A percentile compares a stretch with the other conserved stretches of the same genome.
Conservation (phyloP, 768 basidiomycete genomes). For the Suillus cothurnatus region DNA sequence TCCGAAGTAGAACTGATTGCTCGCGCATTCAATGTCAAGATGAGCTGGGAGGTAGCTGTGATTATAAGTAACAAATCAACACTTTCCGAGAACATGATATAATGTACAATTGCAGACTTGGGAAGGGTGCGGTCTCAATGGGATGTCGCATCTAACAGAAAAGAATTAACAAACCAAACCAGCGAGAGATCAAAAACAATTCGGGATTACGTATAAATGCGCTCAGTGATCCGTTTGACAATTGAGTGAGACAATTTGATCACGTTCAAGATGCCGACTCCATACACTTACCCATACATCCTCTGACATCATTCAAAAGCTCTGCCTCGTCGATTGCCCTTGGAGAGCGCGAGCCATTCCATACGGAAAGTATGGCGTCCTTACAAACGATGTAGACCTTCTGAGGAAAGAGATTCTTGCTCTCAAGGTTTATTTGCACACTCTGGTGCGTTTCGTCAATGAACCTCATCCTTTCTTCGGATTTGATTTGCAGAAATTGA, state of each 20-base stretch:
- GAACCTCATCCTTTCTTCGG: not conserved
- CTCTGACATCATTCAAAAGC: not conserved
- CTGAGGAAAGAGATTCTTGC: constrained; percentile 12
- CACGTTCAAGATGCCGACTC: not conserved
- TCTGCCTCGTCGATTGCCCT: not conserved
- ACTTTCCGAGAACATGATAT: too few species aligned
- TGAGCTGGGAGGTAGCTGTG: too few species aligned
- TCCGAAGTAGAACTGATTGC: too few species aligned
- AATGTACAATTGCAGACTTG: too few species aligned
- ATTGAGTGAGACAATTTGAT: not conserved
- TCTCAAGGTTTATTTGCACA: constrained; percentile 11
- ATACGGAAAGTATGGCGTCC: constrained; percentile 6
- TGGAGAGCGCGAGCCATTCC: not conserved
- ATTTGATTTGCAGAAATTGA: not conserved
- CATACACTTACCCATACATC: not conserved
- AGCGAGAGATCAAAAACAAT: too few species aligned
- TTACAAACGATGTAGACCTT: constrained; percentile 21
- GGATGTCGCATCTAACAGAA: too few species aligned
- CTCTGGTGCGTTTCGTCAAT: constrained; percentile 10
- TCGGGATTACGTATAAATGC: not conserved
- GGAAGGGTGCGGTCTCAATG: too few species aligned
- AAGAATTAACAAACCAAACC: too few species aligned
- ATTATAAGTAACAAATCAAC: too few species aligned
- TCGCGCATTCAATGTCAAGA: too few species aligned
- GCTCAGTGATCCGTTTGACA: not conserved